These are phyloP conservation scores for Oryza officinalis DNA, from an alignment of 176 grass and related monocot species.

Conservation along the genomic window DNA sequence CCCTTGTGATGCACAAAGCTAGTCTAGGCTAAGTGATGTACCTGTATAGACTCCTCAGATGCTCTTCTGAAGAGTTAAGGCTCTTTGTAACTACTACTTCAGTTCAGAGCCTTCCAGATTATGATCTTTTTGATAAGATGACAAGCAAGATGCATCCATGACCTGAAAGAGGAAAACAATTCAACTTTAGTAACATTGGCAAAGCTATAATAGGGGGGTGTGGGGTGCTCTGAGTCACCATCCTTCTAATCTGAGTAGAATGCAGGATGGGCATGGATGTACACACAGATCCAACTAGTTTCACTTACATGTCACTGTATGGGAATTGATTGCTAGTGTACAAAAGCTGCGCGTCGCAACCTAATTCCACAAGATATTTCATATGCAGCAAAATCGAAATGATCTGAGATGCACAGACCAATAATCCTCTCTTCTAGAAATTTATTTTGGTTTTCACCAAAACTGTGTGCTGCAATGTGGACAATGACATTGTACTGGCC, in stretches of 20 bases:
- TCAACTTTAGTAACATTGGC: background rate
- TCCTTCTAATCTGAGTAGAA: background rate
- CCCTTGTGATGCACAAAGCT: background rate
- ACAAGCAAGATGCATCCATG: background rate
- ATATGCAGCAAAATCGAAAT: background rate
- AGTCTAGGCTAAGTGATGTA: background rate
- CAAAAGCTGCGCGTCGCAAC: background rate
- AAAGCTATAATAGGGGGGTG: background rate
- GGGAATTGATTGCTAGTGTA: background rate
- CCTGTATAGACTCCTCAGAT: background rate
- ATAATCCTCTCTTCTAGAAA: background rate
- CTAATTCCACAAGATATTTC: background rate
- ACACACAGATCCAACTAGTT: slow-evolving; percentile 30
- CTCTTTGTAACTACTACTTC: background rate
- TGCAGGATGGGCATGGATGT: slow-evolving; percentile 8
- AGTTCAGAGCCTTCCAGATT: too few relatives aligned
- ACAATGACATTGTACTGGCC: slow-evolving; percentile 26
- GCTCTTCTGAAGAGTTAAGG: background rate
- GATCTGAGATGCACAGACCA: background rate
- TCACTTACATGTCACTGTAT: background rate
- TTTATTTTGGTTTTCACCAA: slow-evolving; percentile 26
- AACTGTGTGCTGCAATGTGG: slow-evolving; percentile 25
- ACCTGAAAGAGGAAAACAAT: background rate
- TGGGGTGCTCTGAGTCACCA: background rate
- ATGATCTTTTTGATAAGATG: background rate